Evolutionary conservation across 2,329 filamentous ascomycete species (phyloP).

Genomic region (Pseudogymnoascus sp.): DNA sequence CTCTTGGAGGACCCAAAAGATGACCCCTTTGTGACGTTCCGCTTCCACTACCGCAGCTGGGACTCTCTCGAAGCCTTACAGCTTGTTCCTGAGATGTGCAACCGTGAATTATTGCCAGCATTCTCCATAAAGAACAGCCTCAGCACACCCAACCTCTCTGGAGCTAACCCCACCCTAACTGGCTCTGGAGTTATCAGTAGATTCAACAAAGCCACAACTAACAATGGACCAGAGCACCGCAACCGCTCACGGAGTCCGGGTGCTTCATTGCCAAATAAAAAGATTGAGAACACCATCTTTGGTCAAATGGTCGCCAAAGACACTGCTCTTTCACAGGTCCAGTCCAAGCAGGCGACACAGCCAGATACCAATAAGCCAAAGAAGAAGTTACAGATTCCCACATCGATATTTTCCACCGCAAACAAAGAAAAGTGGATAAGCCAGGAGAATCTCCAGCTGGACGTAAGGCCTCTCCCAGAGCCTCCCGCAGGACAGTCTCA

Average conservation of each 20-base stretch:
- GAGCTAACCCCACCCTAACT: background rate
- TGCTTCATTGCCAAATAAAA: background rate
- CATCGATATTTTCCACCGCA: conserved; percentile 2
- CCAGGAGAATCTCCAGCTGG: conserved; percentile 14
- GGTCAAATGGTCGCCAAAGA: conserved; percentile 6
- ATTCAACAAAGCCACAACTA: background rate
- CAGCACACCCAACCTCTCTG: conserved; percentile 10
- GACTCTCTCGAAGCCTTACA: conserved; percentile 42
- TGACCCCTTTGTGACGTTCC: conserved; percentile 46
- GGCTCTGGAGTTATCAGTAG: background rate
- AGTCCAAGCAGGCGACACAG: background rate
- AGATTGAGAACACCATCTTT: conserved; percentile 9
- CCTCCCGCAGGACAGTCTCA: background rate
- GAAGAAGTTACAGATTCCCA: conserved; percentile 7
- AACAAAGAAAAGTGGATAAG: background rate
- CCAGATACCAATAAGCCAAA: conserved; percentile 11
- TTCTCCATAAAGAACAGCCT: conserved; percentile 16
- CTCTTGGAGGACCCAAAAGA: conserved; percentile 45
- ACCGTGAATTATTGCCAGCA: conserved; percentile 18
- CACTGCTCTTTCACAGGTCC: conserved; percentile 9
- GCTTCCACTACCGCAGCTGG: conserved; percentile 52
- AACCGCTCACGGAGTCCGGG: background rate
- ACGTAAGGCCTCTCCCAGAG: conserved; percentile 15
- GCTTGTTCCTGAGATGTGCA: conserved; percentile 32
- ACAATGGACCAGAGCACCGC: background rate